Evolutionary conservation across 257 asterid species (phyloP), one percentile per base, ranked within the genome.

Genomic region (Solanum pimpinellifolium): DNA sequence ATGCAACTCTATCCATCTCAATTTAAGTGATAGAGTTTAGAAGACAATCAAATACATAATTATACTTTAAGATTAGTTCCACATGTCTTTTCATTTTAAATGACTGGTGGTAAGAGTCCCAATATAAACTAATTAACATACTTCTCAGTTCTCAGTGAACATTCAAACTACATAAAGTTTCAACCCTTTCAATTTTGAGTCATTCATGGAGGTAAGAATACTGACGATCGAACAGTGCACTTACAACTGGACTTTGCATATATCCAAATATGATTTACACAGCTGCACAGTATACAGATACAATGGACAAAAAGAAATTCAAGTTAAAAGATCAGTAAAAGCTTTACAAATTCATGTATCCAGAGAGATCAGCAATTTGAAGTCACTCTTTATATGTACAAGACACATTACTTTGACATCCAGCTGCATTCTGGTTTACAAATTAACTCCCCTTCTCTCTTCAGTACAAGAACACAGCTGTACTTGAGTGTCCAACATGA

Each of bases 401-500:
- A 5, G 31, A 18, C 85, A 68, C 87, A 39, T 27, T 16, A 84
- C 27, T 46, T 65, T 41, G 6, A 85, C 39, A 37, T 41, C 77
- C 60, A 84, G 85, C 44, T 46, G 68, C 68, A 80, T 47, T 80
- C 41, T 46, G 73, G 52, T 20, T 56, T 14, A 27, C 18, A 21
- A 5, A 12, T n/a, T 74, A 52, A 33, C 1, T 29, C 65, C 68
- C 65, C 46, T n/a, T 77, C 41, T 62, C 68, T 49, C 89, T 60
- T 92, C 89, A 94, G 91, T 84, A 90, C 87, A 92, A 91, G 83
- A 92, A 85, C 77, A 90, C 89, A 86, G 86, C 90, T 86, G 93
- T 89, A 88, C 92, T 90, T 33, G 90, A 74, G 52, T 93, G 90
- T 37, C 92, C 90, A 86, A 91, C 84, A 73, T 89, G 92, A 78